phyloP scores from a whole-genome alignment of 2,329 filamentous ascomycete genomes.

The Seiridium unicorne region DNA sequence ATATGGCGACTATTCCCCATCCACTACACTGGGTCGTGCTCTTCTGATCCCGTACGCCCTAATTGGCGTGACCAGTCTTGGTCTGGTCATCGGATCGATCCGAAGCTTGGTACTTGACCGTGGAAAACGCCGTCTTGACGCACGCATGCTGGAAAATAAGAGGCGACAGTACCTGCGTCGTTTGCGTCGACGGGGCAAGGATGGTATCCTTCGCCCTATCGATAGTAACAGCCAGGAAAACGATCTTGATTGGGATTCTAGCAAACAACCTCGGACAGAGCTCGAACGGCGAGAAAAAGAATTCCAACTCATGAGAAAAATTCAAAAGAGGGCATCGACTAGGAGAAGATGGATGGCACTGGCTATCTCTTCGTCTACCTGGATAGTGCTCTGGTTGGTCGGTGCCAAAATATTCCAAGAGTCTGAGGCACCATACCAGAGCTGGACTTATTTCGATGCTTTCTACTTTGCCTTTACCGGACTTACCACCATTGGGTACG shows the following conservation, averaged over 20 bases:
- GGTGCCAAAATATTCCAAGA: constrained; percentile 72
- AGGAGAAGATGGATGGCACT: constrained; percentile 76
- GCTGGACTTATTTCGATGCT: constrained; percentile 74
- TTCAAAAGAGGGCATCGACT: constrained; percentile 63
- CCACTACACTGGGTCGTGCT: constrained; percentile 58
- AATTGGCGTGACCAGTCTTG: constrained; percentile 76
- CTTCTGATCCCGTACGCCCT: constrained; percentile 83
- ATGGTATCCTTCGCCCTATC: constrained; percentile 50
- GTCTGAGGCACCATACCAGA: constrained; percentile 51
- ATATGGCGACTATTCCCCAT: constrained; percentile 53
- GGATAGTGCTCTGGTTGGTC: constrained; percentile 74
- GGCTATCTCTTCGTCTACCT: constrained; percentile 63
- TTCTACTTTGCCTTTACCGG: constrained; percentile 86
- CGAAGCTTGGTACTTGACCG: constrained; percentile 63
- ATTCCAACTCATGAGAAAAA: constrained; percentile 78
- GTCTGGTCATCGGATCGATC: constrained; percentile 80
- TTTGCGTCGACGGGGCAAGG: constrained; percentile 44
- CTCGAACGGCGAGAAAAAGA: constrained; percentile 64
- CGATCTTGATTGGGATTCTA: constrained; percentile 13
- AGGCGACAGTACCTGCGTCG: constrained; percentile 45
- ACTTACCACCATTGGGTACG: constrained; percentile 84
- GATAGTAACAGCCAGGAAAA: constrained; percentile 16
- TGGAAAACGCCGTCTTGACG: constrained; percentile 51
- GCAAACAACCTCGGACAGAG: constrained; percentile 35
- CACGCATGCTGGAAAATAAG: constrained; percentile 59